phyloP scores from a whole-genome alignment of 73 alveolate species.

The Strombidium stylifer region DNA sequence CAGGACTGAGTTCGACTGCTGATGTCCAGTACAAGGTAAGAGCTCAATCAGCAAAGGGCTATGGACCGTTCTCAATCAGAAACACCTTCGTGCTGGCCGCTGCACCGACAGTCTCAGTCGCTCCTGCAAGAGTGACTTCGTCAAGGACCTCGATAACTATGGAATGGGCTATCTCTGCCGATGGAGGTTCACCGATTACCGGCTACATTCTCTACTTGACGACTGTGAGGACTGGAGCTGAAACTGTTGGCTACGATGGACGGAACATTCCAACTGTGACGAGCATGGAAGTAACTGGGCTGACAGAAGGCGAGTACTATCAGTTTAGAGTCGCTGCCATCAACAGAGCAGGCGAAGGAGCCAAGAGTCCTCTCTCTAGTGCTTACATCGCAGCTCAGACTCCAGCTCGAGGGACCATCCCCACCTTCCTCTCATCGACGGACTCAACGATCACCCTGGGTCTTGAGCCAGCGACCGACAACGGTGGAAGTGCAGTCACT shows the following conservation, averaged over 20 bases:
- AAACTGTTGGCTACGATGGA: slow-evolving; percentile 54
- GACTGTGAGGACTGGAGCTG: slow-evolving; percentile 50
- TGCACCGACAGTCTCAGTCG: slow-evolving; percentile 32
- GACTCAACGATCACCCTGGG: slow-evolving; percentile 11
- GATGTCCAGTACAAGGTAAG: slow-evolving; percentile 60
- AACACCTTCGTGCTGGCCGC: slow-evolving; percentile 58
- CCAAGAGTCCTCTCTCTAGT: slow-evolving; percentile 21
- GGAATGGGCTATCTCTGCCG: slow-evolving; percentile 23
- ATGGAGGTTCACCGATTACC: slow-evolving; percentile 71
- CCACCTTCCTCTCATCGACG: slow-evolving; percentile 29
- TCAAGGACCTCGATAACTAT: slow-evolving; percentile 35
- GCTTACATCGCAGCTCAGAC: slow-evolving; percentile 28
- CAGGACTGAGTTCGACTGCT: slow-evolving; percentile 46
- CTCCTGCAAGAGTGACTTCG: slow-evolving; percentile 32
- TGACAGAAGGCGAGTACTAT: slow-evolving; percentile 45
- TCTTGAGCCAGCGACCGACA: slow-evolving; percentile 35
- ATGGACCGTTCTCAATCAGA: slow-evolving; percentile 52
- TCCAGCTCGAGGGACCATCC: slow-evolving; percentile 45
- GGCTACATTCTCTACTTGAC: slow-evolving; percentile 67
- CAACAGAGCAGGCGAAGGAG: slow-evolving; percentile 58
- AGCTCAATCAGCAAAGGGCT: slow-evolving; percentile 36
- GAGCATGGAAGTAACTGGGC: slow-evolving; percentile 4
- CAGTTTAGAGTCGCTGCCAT: slow-evolving; percentile 41
- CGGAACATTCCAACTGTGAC: slow-evolving; percentile 41
- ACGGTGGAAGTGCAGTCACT: slow-evolving; percentile 47